Percentiles rank a stretch among this genome's conserved stretches.
Conservation (phyloP, 495 filamentous ascomycete genomes). For the Gamarada debralockiae region DNA sequence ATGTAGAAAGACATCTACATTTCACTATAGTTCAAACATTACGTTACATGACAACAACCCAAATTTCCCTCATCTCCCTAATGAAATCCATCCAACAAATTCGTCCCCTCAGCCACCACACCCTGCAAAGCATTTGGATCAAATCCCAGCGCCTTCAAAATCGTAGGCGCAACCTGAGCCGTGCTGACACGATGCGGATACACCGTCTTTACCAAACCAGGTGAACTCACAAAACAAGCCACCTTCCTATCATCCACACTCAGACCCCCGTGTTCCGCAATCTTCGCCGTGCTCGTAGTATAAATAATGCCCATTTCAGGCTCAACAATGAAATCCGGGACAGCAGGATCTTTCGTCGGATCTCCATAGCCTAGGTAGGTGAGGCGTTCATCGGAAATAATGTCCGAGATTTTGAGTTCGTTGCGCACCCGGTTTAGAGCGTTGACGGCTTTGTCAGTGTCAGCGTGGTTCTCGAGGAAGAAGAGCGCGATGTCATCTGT, state of each 20-base stretch:
- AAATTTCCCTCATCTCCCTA: neutral
- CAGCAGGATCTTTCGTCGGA: conserved; percentile 29
- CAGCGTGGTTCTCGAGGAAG: conserved; percentile 27
- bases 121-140: conserved; percentile 25
- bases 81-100: conserved; percentile 24
- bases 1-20: too few species aligned
- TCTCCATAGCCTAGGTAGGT: conserved; percentile 29
- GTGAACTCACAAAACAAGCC: conserved; percentile 28
- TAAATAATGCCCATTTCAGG: conserved; percentile 32
- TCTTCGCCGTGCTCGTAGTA: conserved; percentile 30
- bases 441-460: conserved; percentile 22
- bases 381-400: conserved; percentile 27
- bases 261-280: conserved; percentile 34
- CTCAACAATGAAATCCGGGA: conserved; percentile 35
- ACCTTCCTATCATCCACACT: conserved; percentile 31
- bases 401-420: conserved; percentile 27
- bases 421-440: conserved; percentile 25
- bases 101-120: conserved; percentile 23
- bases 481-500: conserved; percentile 34
- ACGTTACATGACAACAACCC: too few species aligned
- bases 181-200: conserved; percentile 16
- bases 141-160: conserved; percentile 31
- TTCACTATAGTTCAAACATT: too few species aligned
- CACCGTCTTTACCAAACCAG: conserved; percentile 21
- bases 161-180: conserved; percentile 31